Evolutionary conservation across 2,329 filamentous ascomycete species (phyloP), one percentile per base, ranked within the genome.

Genomic region (Ramularia collo-cygni): DNA sequence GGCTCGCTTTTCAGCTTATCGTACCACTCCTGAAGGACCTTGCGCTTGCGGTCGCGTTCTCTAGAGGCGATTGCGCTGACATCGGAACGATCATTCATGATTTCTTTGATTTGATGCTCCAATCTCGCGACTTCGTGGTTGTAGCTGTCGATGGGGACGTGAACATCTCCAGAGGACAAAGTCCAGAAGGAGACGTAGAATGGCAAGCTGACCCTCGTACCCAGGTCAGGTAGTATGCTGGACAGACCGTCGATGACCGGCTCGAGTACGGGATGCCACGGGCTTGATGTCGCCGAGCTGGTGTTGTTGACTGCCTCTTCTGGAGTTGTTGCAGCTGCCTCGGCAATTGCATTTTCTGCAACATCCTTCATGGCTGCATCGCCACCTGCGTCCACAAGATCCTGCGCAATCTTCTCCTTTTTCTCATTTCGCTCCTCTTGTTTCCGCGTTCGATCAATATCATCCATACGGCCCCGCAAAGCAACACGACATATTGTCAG

Each of bases 181-280:
- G 89, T 82, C 92, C 92, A 98, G 64, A 98, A 98, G 0, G 84
- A 85, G 30, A 85, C 78, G 56, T 87, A 95, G 60, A 95, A 90
- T 19, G 85, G 79, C 1, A 87, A 72, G 30, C 79, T 88, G 37
- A 95, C 75, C 35, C 76, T 77, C 8, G 76, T 69, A 72, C 82
- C 87, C 4, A 79, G 75, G 6, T 77, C 73, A 2, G 75, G 64
- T 8, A 86, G 60, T 0, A 75, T 67, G 4, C 69, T 66, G 43
- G 76, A 75, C 13, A 95, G 74, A 19, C 79, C 73, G 7, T 83
- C 75, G 42, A 89, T 81, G 13, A 95, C 68, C 4, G 81, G 79
- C 47, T 84, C 79, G 35, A 96, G 73, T 2, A 85, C 76, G 16
- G 83, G 79, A 48, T 86, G 76, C 55, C 81, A 77, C 28, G 74